Conservation (phyloP, 768 basidiomycete genomes). For the Lentinula guzmanii region DNA sequence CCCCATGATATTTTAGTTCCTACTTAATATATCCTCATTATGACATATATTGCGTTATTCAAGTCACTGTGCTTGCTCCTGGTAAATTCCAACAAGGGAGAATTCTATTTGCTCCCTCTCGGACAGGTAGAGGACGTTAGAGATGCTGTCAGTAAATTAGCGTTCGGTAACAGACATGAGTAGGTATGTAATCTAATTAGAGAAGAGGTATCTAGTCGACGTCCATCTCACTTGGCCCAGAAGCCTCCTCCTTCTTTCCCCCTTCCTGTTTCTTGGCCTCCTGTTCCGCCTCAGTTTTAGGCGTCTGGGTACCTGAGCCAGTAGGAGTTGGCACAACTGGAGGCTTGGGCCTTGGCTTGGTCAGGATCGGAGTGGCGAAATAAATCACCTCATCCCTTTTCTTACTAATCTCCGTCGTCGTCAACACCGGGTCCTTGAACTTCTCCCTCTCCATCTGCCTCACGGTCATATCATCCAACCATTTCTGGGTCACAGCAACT, state of each 20-base stretch:
- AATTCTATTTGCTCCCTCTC: too few species aligned
- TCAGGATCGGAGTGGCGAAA: slow-evolving; percentile 85
- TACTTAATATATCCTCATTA: background rate
- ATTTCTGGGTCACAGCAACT: slow-evolving; percentile 85
- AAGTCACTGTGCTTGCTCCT: too few species aligned
- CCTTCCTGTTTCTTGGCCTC: slow-evolving; percentile 38
- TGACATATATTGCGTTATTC: too few species aligned
- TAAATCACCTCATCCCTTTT: slow-evolving; percentile 90
- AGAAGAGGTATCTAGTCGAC: slow-evolving; percentile 51
- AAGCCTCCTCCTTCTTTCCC: slow-evolving; percentile 25
- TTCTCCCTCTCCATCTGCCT: slow-evolving; percentile 86
- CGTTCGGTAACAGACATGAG: background rate
- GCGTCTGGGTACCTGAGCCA: slow-evolving; percentile 58
- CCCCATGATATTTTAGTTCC: background rate
- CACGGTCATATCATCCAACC: slow-evolving; percentile 90
- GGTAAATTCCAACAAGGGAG: too few species aligned
- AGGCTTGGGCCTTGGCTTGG: slow-evolving; percentile 88
- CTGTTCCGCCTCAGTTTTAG: slow-evolving; percentile 55
- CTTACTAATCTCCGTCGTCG: slow-evolving; percentile 77
- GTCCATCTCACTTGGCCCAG: slow-evolving; percentile 76
- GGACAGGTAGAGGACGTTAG: too few species aligned
- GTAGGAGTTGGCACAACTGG: slow-evolving; percentile 42
- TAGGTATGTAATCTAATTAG: background rate
- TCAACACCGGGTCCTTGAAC: slow-evolving; percentile 68
- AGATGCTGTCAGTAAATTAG: background rate